Evolutionary conservation across 345 rosid species (phyloP).

Genomic region (Lumnitzera racemosa): DNA sequence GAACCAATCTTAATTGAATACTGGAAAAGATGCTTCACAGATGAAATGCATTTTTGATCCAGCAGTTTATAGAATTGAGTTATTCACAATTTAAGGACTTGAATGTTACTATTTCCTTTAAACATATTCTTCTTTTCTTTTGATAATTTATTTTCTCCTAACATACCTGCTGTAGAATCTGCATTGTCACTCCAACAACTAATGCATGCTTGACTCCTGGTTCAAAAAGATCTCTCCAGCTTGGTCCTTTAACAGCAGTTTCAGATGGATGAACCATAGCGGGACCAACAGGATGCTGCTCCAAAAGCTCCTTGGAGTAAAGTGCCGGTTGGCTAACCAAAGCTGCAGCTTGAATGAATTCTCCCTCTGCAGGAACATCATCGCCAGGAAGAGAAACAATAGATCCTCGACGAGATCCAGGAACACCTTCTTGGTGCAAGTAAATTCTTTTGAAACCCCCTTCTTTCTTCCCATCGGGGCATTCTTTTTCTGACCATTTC

Average conservation of each 20-base stretch:
- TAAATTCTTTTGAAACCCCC: constrained; percentile 14
- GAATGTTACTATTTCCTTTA: too few relatives aligned
- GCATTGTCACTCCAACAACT: constrained; percentile 14
- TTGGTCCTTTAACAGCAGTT: constrained; percentile 12
- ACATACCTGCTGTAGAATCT: constrained; percentile 19
- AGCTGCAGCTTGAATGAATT: constrained; percentile 15
- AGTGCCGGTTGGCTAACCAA: constrained; percentile 16
- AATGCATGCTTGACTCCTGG: constrained; percentile 20
- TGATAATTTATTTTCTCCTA: too few relatives aligned
- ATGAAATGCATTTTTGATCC: too few relatives aligned
- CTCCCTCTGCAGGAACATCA: constrained; percentile 8
- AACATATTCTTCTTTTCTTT: too few relatives aligned
- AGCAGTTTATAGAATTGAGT: too few relatives aligned
- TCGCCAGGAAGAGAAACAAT: constrained; percentile 8
- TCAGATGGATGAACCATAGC: constrained; percentile 17
- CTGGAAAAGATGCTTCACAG: too few relatives aligned
- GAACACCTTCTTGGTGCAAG: constrained; percentile 13
- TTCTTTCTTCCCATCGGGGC: constrained; percentile 13
- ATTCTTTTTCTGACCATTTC: constrained; percentile 16
- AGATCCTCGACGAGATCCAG: constrained; percentile 15
- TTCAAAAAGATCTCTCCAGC: constrained; percentile 19
- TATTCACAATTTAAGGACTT: too few relatives aligned
- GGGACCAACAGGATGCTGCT: constrained; percentile 19
- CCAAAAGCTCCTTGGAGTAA: constrained; percentile 13
- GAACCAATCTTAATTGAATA: too few relatives aligned